Evolutionary conservation across 176 grass and related monocot genomes (phyloP).

Genomic region (Melocanna baccifera): DNA sequence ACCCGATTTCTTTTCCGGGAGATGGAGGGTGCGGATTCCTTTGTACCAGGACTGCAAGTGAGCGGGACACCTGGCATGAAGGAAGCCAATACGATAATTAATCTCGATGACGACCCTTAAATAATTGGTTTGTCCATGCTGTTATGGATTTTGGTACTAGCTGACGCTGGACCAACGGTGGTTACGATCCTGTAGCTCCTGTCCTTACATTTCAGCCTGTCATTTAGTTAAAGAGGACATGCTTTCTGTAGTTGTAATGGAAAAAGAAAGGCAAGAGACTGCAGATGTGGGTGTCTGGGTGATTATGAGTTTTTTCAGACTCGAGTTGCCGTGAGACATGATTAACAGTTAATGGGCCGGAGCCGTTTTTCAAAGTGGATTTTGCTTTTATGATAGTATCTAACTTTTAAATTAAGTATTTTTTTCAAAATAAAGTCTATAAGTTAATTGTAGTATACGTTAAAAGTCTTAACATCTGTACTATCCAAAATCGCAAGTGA

Average conservation of each 20-base stretch:
- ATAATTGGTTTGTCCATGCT: neutral
- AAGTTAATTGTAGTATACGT: too few relatives aligned
- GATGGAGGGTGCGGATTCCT: neutral
- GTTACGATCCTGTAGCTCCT: neutral
- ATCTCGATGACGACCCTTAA: neutral
- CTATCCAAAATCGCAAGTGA: too few relatives aligned
- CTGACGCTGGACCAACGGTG: constrained; percentile 9
- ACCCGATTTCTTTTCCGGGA: neutral
- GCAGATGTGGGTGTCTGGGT: neutral
- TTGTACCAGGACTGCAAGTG: neutral
- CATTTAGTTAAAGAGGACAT: neutral
- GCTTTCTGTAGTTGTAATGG: neutral
- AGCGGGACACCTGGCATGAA: neutral
- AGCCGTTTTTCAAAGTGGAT: too few relatives aligned
- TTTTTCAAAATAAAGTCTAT: too few relatives aligned
- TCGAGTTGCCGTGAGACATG: neutral
- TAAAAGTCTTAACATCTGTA: too few relatives aligned
- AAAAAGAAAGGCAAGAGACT: neutral
- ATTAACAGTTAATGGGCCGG: neutral
- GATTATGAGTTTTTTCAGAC: neutral
- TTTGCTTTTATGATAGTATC: too few relatives aligned
- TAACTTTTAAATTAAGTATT: too few relatives aligned
- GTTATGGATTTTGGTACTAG: neutral
- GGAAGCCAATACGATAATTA: neutral
- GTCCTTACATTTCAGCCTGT: neutral